These are phyloP conservation scores for Physaria fendleri DNA, from an alignment of 345 rosid genomes.

Conservation along the genomic window DNA sequence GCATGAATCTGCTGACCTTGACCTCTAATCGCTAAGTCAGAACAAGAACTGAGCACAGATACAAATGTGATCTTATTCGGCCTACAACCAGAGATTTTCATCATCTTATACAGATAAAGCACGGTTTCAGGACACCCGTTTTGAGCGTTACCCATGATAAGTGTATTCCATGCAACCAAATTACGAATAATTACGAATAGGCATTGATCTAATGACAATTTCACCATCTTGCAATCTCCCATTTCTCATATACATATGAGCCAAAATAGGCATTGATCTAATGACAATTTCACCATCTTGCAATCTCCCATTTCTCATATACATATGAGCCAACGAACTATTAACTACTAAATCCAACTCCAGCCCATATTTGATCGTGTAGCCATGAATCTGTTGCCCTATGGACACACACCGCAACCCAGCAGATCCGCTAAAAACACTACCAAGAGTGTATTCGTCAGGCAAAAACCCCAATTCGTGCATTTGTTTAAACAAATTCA, in stretches of 20 bases:
- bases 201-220: constrained; percentile 46
- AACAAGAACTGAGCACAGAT: constrained; percentile 63
- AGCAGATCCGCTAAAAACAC: constrained; percentile 63
- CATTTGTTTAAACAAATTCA: constrained; percentile 50
- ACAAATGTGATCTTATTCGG: constrained; percentile 62
- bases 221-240: constrained; percentile 57
- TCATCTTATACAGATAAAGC: constrained; percentile 40
- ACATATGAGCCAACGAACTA: constrained; percentile 71
- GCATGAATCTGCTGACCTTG: constrained; percentile 81
- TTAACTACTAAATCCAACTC: constrained; percentile 46
- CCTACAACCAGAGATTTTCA: constrained; percentile 51
- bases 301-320: constrained; percentile 57
- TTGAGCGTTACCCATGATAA: constrained; percentile 60
- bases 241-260: constrained; percentile 74
- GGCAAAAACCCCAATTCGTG: constrained; percentile 40
- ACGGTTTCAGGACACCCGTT: constrained; percentile 50
- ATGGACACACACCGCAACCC: constrained; percentile 37
- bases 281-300: constrained; percentile 56
- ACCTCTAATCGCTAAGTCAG: constrained; percentile 61
- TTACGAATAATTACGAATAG: constrained; percentile 32
- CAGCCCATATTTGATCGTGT: constrained; percentile 43
- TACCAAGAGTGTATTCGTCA: constrained; percentile 57
- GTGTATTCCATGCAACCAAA: constrained; percentile 69
- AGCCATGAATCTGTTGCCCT: constrained; percentile 59
- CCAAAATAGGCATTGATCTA: too few relatives aligned